phyloP scores from a whole-genome alignment of 2,329 filamentous ascomycete species.

The Didymella sp. region DNA sequence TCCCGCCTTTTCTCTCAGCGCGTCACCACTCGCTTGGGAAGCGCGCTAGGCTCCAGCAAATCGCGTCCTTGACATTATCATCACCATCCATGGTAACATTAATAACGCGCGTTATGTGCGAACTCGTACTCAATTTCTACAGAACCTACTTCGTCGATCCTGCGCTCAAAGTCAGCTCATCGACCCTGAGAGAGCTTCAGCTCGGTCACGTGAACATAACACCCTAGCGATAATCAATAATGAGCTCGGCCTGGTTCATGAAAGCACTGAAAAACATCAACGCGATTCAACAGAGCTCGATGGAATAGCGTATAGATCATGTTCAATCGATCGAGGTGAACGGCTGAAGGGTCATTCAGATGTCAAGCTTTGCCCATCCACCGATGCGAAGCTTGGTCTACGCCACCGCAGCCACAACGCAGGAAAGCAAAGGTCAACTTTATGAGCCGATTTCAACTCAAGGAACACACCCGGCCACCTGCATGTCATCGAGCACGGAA shows the following conservation, averaged over 20 bases:
- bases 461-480: background rate
- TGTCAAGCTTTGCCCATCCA: conserved; percentile 12
- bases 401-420: conserved; percentile 11
- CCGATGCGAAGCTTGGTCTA: conserved; percentile 10
- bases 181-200: too few species aligned
- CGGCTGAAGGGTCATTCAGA: background rate
- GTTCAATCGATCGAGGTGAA: too few species aligned
- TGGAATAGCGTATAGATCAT: background rate
- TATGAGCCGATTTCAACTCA: background rate
- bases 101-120: too few species aligned
- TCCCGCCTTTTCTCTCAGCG: background rate
- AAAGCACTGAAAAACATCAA: too few species aligned
- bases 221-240: too few species aligned
- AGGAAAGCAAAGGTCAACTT: background rate
- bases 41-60: background rate
- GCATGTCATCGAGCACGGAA: background rate
- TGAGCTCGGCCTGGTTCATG: too few species aligned
- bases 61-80: background rate
- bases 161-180: too few species aligned
- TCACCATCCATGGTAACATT: too few species aligned
- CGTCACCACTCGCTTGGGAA: background rate
- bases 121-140: too few species aligned
- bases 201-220: too few species aligned
- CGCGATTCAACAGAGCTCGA: background rate
- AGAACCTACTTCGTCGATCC: too few species aligned